These are phyloP conservation scores for Globisporangium apiculatum DNA, from an alignment of 352 stramenopile genomes.

Conservation along the genomic window DNA sequence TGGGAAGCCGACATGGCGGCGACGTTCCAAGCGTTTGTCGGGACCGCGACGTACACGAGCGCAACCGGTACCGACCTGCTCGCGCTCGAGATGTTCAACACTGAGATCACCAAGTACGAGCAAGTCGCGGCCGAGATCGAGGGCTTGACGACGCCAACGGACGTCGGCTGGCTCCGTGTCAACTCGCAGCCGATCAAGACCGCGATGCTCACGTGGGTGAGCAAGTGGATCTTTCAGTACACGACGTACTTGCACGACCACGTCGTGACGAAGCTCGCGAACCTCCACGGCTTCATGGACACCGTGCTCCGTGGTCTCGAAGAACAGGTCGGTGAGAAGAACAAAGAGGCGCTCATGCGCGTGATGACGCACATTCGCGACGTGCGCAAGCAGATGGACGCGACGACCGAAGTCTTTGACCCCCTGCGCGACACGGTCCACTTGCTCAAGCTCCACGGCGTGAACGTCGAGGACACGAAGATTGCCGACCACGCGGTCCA, in stretches of 20 bases:
- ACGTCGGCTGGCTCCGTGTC: slow-evolving; percentile 97
- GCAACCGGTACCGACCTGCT: slow-evolving; percentile 85
- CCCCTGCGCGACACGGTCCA: slow-evolving; percentile 92
- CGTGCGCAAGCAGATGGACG: slow-evolving; percentile 91
- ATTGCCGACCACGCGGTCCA: slow-evolving; percentile 75
- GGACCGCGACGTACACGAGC: slow-evolving; percentile 49
- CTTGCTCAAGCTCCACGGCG: slow-evolving; percentile 91
- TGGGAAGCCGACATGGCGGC: slow-evolving; percentile 93
- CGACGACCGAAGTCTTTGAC: slow-evolving; percentile 92
- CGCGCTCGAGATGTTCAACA: slow-evolving; percentile 93
- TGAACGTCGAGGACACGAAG: slow-evolving; percentile 89
- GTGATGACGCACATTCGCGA: slow-evolving; percentile 95
- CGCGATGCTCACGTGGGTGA: slow-evolving; percentile 93
- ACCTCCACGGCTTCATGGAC: slow-evolving; percentile 92
- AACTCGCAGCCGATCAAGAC: slow-evolving; percentile 97
- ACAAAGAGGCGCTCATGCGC: slow-evolving; percentile 94
- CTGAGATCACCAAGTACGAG: slow-evolving; percentile 94
- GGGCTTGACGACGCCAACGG: slow-evolving; percentile 81
- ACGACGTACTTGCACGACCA: slow-evolving; percentile 92
- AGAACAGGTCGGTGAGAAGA: slow-evolving; percentile 86
- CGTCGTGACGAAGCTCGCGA: slow-evolving; percentile 84
- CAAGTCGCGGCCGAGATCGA: slow-evolving; percentile 90
- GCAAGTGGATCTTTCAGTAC: slow-evolving; percentile 96
- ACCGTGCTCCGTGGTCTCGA: slow-evolving; percentile 88
- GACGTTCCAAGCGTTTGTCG: slow-evolving; percentile 92